Evolutionary conservation across 495 filamentous ascomycete species (phyloP).

Genomic region (Lepidopterella palustris): DNA sequence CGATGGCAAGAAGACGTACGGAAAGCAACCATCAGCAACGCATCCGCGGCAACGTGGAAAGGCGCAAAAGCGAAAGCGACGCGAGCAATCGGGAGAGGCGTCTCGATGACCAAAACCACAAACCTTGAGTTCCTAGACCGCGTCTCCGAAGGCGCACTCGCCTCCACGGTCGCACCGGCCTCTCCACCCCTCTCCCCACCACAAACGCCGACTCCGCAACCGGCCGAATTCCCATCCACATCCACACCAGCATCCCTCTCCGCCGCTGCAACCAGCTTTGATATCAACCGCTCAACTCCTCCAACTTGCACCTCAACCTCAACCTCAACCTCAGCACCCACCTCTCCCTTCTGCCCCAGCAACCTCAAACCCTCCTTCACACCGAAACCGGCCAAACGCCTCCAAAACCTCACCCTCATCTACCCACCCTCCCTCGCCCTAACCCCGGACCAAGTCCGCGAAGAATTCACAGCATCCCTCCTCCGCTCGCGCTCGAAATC

Average conservation of each 20-base stretch:
- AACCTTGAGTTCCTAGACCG: constrained; percentile 41
- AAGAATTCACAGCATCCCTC: constrained; percentile 37
- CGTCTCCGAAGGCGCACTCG: constrained; percentile 24
- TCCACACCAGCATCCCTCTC: background rate
- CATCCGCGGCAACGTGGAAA: constrained; percentile 36
- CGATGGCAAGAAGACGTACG: constrained; percentile 42
- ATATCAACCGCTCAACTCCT: background rate
- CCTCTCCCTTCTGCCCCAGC: background rate
- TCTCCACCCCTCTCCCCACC: background rate
- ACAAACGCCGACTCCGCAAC: background rate
- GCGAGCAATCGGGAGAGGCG: constrained; percentile 34
- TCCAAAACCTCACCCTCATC: constrained; percentile 23
- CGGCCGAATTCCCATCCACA: background rate
- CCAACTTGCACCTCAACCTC: background rate
- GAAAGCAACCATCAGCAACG: constrained; percentile 34
- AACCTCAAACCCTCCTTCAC: background rate
- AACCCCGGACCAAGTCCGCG: constrained; percentile 30
- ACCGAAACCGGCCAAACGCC: constrained; percentile 1
- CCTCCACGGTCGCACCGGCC: background rate
- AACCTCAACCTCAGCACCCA: background rate
- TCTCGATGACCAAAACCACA: constrained; percentile 31
- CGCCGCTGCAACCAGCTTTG: background rate
- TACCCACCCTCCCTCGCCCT: constrained; percentile 33
- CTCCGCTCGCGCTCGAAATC: constrained; percentile 37
- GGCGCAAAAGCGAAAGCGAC: constrained; percentile 38